Percentiles rank a stretch among this genome's conserved stretches.
phyloP scores from a whole-genome alignment of 306 rosid genomes.

The Oemleria cerasiformis region DNA sequence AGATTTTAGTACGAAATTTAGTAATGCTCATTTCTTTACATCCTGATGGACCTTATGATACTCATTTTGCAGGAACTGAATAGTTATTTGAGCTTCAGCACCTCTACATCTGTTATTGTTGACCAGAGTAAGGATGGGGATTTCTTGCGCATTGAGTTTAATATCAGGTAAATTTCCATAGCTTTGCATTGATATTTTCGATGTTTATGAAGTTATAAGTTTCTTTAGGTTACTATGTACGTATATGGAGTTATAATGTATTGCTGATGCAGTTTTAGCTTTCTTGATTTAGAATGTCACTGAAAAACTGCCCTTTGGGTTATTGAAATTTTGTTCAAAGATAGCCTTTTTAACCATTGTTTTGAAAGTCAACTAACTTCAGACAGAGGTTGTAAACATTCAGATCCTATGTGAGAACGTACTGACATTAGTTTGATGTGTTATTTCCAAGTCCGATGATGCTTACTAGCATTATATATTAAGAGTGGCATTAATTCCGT shows the following conservation, averaged over 20 bases:
- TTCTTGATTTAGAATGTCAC: slow-evolving; percentile 13
- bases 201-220: slow-evolving; percentile 14
- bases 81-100: slow-evolving; percentile 74
- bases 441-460: background rate
- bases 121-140: slow-evolving; percentile 91
- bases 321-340: background rate
- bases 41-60: slow-evolving; percentile 7
- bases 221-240: background rate
- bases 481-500: background rate
- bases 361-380: background rate
- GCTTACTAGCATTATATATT: background rate
- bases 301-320: background rate
- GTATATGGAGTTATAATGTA: slow-evolving; percentile 2
- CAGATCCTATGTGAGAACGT: background rate
- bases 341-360: background rate
- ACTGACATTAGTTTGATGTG: background rate
- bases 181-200: slow-evolving; percentile 13
- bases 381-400: background rate
- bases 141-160: slow-evolving; percentile 76
- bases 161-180: slow-evolving; percentile 62
- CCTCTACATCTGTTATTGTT: slow-evolving; percentile 86
- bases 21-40: background rate
- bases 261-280: slow-evolving; percentile 17
- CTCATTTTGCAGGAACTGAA: slow-evolving; percentile 69
- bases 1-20: background rate